A percentile compares a stretch with the other conserved stretches of the same genome.
phyloP scores from a whole-genome alignment of 176 grass and related monocot species.

The Stipa capillata region DNA sequence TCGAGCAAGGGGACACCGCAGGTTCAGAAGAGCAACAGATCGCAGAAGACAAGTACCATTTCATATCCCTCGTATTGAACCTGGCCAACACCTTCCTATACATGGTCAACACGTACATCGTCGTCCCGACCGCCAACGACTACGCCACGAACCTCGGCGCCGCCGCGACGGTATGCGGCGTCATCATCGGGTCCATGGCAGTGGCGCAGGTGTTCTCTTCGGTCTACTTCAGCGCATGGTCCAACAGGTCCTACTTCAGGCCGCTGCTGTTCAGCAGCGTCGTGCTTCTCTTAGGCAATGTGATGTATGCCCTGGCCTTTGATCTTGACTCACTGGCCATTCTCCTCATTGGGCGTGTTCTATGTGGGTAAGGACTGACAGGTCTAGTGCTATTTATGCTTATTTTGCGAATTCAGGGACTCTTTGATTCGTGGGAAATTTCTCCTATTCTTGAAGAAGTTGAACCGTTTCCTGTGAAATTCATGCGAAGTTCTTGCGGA shows the following conservation, averaged over 20 bases:
- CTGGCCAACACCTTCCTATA: conserved; percentile 8
- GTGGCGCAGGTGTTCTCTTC: not conserved
- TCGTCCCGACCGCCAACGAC: not conserved
- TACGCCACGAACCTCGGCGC: conserved; percentile 5
- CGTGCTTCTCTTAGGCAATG: not conserved
- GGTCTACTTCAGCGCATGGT: conserved; percentile 1
- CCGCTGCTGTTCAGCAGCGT: not conserved
- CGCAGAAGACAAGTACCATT: not conserved
- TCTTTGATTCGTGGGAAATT: no score
- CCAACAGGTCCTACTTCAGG: conserved; percentile 1
- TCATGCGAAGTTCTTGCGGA: no score
- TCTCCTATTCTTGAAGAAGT: no score
- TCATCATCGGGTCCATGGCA: conserved; percentile 6
- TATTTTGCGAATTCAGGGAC: no score
- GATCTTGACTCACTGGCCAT: not conserved
- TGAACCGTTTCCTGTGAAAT: not conserved
- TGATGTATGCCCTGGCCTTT: not conserved
- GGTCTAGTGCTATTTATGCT: no score
- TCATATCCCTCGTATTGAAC: not conserved
- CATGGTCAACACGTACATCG: conserved; percentile 13
- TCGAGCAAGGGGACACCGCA: not conserved
- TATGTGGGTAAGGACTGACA: not conserved
- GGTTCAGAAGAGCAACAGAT: not conserved
- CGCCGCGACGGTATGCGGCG: not conserved
- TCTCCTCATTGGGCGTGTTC: not conserved